A percentile compares a stretch with the other conserved stretches of the same genome.
Evolutionary conservation across 2,329 filamentous ascomycete species (phyloP).

Genomic region (Claviceps sp.): DNA sequence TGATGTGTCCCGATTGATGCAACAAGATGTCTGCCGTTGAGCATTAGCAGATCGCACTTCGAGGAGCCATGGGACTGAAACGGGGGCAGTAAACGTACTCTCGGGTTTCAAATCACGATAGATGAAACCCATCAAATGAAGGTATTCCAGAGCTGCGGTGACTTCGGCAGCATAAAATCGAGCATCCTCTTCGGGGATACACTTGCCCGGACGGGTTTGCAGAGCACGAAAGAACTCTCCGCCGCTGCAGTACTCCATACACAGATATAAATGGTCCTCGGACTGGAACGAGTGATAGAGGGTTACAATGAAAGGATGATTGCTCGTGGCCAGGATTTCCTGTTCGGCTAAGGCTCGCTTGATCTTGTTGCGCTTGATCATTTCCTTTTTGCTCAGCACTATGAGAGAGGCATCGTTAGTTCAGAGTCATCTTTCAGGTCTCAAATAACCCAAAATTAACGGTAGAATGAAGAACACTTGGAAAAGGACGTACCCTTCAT

Average conservation of each 20-base stretch:
- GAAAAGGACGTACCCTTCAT: conserved; percentile 69
- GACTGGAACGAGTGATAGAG: conserved; percentile 99
- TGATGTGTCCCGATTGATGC: conserved; percentile 98
- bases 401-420: conserved; percentile 4
- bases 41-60: neutral
- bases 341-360: conserved; percentile 95
- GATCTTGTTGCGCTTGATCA: conserved; percentile 99
- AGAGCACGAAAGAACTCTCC: conserved; percentile 96
- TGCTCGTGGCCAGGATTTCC: conserved; percentile 95
- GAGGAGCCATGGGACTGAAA: neutral
- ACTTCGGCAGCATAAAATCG: conserved; percentile 97
- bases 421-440: neutral
- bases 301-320: conserved; percentile 97
- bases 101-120: conserved; percentile 97
- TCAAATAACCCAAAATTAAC: neutral
- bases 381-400: conserved; percentile 99
- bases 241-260: conserved; percentile 99
- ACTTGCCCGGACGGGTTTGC: conserved; percentile 93
- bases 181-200: conserved; percentile 90
- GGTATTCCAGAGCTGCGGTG: conserved; percentile 87
- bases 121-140: conserved; percentile 98
- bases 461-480: neutral
- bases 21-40: conserved; percentile 67
- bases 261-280: conserved; percentile 96
- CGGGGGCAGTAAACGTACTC: conserved; percentile 45